These are phyloP conservation scores for Akanthomyces uredinophilus DNA, from an alignment of 2,329 filamentous ascomycete genomes.

Conservation along the genomic window DNA sequence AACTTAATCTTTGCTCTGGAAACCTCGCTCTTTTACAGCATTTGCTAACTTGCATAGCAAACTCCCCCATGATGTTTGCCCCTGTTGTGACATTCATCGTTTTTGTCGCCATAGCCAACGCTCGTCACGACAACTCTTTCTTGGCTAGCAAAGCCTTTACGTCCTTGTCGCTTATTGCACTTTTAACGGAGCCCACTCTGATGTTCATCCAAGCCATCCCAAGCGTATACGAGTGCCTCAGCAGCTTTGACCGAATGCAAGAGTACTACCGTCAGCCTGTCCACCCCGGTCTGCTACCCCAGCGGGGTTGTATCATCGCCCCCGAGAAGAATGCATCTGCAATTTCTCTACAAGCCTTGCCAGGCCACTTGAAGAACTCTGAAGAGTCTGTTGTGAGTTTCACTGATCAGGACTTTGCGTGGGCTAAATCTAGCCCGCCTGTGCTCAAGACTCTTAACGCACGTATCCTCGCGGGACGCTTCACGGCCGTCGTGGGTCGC, in stretches of 20 bases:
- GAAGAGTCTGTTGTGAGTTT: background rate
- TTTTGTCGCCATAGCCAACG: slow-evolving; percentile 5
- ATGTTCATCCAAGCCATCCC: slow-evolving; percentile 12
- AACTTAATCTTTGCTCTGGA: background rate
- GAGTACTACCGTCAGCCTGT: slow-evolving; percentile 12
- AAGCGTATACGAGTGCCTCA: slow-evolving; percentile 14
- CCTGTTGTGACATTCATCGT: slow-evolving; percentile 14
- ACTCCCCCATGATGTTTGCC: slow-evolving; percentile 15
- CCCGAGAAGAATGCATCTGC: background rate
- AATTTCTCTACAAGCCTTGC: background rate
- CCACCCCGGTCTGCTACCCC: background rate
- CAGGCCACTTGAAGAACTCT: background rate
- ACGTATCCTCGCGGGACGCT: background rate
- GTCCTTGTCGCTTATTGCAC: slow-evolving; percentile 21
- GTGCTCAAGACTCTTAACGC: background rate
- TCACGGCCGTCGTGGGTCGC: slow-evolving; percentile 5
- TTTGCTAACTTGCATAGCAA: slow-evolving; percentile 6
- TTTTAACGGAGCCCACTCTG: slow-evolving; percentile 19
- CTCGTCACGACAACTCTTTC: slow-evolving; percentile 13
- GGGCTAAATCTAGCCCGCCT: background rate
- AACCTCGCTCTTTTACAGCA: background rate
- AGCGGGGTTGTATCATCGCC: too few relatives aligned
- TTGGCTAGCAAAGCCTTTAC: slow-evolving; percentile 21
- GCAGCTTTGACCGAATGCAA: slow-evolving; percentile 23
- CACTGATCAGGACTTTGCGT: background rate